These are phyloP conservation scores for Pulveroboletus sp. DNA, from an alignment of 768 basidiomycete genomes.

Conservation along the genomic window DNA sequence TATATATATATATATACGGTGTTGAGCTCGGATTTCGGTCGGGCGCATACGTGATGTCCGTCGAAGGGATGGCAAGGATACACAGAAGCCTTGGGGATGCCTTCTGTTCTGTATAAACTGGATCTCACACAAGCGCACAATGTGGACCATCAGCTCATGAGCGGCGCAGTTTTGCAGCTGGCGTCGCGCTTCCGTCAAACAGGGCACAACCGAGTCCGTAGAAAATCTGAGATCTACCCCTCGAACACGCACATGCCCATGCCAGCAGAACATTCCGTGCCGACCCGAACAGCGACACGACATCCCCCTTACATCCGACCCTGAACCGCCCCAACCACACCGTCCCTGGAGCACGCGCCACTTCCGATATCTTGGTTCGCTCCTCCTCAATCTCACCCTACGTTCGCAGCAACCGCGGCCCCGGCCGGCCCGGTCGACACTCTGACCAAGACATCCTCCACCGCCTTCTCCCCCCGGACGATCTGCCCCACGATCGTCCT, in stretches of 20 bases:
- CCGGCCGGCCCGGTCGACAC: background rate
- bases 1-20: too few species aligned
- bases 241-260: background rate
- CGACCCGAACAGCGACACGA: background rate
- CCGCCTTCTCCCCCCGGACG: slow-evolving; percentile 55
- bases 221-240: background rate
- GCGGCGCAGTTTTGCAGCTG: too few species aligned
- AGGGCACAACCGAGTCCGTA: background rate
- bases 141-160: background rate
- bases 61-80: too few species aligned
- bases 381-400: too few species aligned
- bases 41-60: too few species aligned
- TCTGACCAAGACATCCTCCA: slow-evolving; percentile 19
- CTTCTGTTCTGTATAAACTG: background rate
- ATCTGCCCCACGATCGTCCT: slow-evolving; percentile 58
- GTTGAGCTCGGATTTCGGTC: too few species aligned
- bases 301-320: too few species aligned
- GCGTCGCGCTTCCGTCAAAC: background rate
- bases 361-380: too few species aligned
- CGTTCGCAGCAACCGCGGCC: background rate
- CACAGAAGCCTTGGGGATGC: too few species aligned
- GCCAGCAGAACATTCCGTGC: too few species aligned
- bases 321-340: too few species aligned
- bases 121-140: background rate
- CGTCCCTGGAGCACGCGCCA: too few species aligned